Evolutionary conservation across 169 alveolate genomes (phyloP).

Genomic region (Babesia caballi): DNA sequence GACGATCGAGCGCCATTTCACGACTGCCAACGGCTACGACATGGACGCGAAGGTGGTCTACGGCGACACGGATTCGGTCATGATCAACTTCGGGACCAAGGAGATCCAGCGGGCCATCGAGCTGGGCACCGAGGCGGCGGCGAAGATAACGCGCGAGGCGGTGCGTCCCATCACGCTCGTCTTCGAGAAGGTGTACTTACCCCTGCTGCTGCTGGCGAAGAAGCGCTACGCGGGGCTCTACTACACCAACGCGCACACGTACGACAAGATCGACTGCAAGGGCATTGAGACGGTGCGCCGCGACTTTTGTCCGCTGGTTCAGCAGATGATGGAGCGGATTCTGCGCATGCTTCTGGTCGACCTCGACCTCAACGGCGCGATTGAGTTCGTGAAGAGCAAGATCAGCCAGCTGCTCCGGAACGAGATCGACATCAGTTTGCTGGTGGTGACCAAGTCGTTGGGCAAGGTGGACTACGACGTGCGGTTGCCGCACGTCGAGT

Average conservation of each 20-base stretch:
- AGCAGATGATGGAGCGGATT: conserved; percentile 91
- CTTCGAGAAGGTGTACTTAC: conserved; percentile 97
- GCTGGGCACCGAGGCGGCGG: conserved; percentile 92
- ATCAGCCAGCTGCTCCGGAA: conserved; percentile 89
- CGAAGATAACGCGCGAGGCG: conserved; percentile 84
- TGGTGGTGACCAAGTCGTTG: conserved; percentile 96
- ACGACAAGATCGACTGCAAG: conserved; percentile 96
- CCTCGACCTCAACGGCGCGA: conserved; percentile 89
- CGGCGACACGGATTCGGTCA: conserved; percentile 99
- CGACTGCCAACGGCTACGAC: conserved; percentile 86
- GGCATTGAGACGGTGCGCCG: conserved; percentile 97
- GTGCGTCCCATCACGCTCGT: conserved; percentile 92
- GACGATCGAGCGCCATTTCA: conserved; percentile 80
- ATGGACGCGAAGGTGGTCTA: conserved; percentile 91
- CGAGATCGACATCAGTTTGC: conserved; percentile 93
- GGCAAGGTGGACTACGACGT: conserved; percentile 91
- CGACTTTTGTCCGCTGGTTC: conserved; percentile 95
- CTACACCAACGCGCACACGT: conserved; percentile 92
- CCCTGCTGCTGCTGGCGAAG: conserved; percentile 93
- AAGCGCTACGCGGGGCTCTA: conserved; percentile 95
- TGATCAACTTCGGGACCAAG: conserved; percentile 94
- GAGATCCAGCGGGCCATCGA: conserved; percentile 89
- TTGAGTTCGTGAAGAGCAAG: conserved; percentile 78
- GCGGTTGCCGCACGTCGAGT: conserved; percentile 97
- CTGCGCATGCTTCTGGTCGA: conserved; percentile 88